Base-by-base conservation (phyloP, 768 basidiomycete genomes). In the Pleurotus citrinopileatus region DNA sequence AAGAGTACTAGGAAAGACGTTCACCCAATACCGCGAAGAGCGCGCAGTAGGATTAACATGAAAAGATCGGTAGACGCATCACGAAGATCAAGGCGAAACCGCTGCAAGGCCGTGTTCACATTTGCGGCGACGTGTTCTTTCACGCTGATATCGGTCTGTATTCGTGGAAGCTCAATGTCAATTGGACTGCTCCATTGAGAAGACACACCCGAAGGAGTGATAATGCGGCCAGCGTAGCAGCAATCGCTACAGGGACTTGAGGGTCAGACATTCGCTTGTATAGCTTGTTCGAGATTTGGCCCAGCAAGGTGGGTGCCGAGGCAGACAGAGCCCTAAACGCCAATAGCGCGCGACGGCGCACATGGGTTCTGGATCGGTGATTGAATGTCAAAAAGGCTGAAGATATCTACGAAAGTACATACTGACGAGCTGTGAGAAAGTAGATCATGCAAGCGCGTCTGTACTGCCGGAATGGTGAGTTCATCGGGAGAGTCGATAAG, bases 381-480 rank as follows among this genome's bases (percentile, higher is more conserved):
- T 47, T 38, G 27, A 48, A 43, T 37, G 52, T 52, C 15, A 42
- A 52, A 52, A 15, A 12, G 12, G 28, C 32, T 27, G 34, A 38
- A 15, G 23, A 13, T 7, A 17, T 42, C 23, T 29, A 3, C 25
- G 56, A 40, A 32, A 45, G 64, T 65, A 74, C 68, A 63, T 68
- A 81, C 89, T 82, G 75, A 93, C 91, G 86, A 85, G 59, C 80
- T 78, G 64, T 91, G 87, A 28, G 80, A 81, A 17, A 92, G 73
- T 9, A 94, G 74, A 53, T 83, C 77, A 32, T 79, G 75, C 4
- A 94, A 67, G 46, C 82, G 83, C 19, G 76, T 69, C 61, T 87
- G 84, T 3, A 93, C 78, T 1, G 91, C 91, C 10, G 91, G 91
- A 53, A 91, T 78, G 46, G 88, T 77, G 56, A 89, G 84, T 60